Base-by-base conservation (phyloP, 2,329 filamentous ascomycete species). In the Fusarium caatingaense region DNA sequence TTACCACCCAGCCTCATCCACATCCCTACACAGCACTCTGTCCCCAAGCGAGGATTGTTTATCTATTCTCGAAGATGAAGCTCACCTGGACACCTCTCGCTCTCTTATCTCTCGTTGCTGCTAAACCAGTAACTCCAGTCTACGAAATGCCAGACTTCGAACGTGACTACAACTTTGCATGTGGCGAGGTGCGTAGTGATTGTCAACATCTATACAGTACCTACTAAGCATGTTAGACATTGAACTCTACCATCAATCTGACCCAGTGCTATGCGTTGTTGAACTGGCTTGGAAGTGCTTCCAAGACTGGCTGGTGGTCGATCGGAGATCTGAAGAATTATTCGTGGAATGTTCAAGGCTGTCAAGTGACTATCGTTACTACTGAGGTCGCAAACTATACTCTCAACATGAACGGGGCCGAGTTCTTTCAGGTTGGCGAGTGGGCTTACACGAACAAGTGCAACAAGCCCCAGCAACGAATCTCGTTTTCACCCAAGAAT, bases 91-190 rank as follows among this genome's bases (percentile, higher is more conserved):
- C 15, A 41, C 27, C 40, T n/a, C n/a, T n/a, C 13, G 18, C 18
- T 2, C 20, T 70, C 11, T 23, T 64, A 3, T 58, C 45, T 1
- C 12, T 70, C 30, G 18, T 16, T n/a, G 13, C 45, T 3, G 56
- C 66, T 15, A 25, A 18, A 12, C 8, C 25, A 5, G 15, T 42
- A 8, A 20, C 34, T 16, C 45, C 21, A 5, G 23, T 28, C 9
- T 21, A 55, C 27, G 6, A n/a, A 20, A 32, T 16, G 12, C n/a
- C 48, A 5, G 57, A 59, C 25, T 32, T 45, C 42, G 27, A 34
- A 6, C 5, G 21, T 51, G 45, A 27, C 11, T 69, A 63, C 11
- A 32, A 41, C 18, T 70, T 41, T 42, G 37, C 58, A 23, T 69
- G 67, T 12, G 49, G 56, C 25, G 41, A 42, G 34, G 48, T 67